phyloP scores from a whole-genome alignment of 2,329 filamentous ascomycete genomes.

The Sarocladium oryzae region DNA sequence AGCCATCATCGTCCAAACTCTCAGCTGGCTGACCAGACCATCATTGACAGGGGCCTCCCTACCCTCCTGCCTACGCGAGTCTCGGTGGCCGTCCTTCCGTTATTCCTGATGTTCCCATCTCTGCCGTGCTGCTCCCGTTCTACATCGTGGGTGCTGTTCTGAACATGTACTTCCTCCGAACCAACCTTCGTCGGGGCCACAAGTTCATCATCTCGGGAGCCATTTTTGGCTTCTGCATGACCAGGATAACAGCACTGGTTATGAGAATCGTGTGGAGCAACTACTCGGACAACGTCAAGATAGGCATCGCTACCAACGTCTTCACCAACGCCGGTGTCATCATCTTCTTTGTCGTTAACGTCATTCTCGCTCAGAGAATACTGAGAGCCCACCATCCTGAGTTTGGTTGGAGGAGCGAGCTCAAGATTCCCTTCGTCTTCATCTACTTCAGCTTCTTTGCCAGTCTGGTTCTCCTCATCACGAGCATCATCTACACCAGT shows the following conservation, averaged over 20 bases:
- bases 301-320: conserved; percentile 57
- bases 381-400: conserved; percentile 65
- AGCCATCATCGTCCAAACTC: too few species aligned
- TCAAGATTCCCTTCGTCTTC: conserved; percentile 46
- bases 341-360: conserved; percentile 69
- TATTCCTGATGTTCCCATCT: conserved; percentile 57
- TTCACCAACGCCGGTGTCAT: conserved; percentile 70
- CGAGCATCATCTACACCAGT: conserved; percentile 55
- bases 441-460: conserved; percentile 52
- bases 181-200: conserved; percentile 41
- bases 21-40: neutral
- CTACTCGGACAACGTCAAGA: conserved; percentile 27
- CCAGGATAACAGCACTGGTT: conserved; percentile 43
- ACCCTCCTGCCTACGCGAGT: conserved; percentile 35
- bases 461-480: conserved; percentile 61
- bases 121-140: conserved; percentile 53
- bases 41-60: conserved; percentile 27
- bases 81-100: conserved; percentile 53
- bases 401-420: conserved; percentile 59
- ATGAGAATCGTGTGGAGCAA: conserved; percentile 49
- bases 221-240: conserved; percentile 53
- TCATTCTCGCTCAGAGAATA: conserved; percentile 70
- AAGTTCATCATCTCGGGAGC: conserved; percentile 55
- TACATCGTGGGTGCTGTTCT: conserved; percentile 46
- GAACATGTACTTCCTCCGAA: conserved; percentile 53